Evolutionary conservation across 129 eudicot genomes (phyloP).

Genomic region (Ambrosia trifida): DNA sequence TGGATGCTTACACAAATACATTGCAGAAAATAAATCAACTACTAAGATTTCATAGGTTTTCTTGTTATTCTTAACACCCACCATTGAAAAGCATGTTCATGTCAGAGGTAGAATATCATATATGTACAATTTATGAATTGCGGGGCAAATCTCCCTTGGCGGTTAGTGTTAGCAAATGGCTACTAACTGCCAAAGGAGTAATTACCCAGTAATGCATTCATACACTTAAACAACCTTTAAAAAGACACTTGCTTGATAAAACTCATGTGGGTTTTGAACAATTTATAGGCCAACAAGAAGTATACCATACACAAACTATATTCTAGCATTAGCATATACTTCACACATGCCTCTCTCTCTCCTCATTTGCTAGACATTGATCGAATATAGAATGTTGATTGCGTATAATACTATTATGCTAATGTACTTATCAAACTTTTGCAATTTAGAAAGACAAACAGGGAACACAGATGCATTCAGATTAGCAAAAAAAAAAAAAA

Average conservation of each 20-base stretch:
- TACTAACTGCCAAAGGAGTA: slow-evolving; percentile 8
- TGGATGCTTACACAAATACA: no score
- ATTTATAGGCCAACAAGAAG: not conserved
- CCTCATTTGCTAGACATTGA: not conserved
- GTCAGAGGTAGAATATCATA: not conserved
- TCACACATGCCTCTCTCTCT: slow-evolving; percentile 6
- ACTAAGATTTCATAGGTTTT: no score
- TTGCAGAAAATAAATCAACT: no score
- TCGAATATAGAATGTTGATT: slow-evolving; percentile 9
- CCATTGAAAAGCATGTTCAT: not conserved
- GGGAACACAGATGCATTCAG: not conserved
- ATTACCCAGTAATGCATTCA: slow-evolving; percentile 2
- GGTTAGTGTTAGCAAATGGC: not conserved
- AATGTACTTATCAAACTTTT: slow-evolving; percentile 1
- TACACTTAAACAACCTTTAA: slow-evolving; percentile 10
- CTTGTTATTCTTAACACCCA: no score
- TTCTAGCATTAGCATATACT: slow-evolving; percentile 23
- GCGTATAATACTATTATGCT: slow-evolving; percentile 5
- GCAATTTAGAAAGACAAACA: not conserved
- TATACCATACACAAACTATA: not conserved
- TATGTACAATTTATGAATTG: not conserved
- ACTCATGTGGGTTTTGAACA: not conserved
- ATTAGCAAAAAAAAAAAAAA: not conserved
- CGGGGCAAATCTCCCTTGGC: slow-evolving; percentile 19
- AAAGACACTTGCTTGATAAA: slow-evolving; percentile 1